These are phyloP conservation scores for Sindora glabra DNA, from an alignment of 306 rosid species.

Conservation along the genomic window DNA sequence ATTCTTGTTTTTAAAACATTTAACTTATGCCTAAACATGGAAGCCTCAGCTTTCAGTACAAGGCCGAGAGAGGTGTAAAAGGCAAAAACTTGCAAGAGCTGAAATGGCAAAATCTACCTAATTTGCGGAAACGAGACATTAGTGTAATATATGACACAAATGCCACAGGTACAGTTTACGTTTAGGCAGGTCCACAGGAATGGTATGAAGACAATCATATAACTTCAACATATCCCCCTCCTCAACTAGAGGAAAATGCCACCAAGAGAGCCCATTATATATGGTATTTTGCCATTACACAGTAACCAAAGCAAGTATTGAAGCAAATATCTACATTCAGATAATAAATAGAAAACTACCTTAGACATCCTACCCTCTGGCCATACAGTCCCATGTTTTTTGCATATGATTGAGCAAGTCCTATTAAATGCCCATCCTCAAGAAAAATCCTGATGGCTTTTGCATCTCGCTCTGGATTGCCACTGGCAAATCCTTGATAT, in stretches of 20 bases:
- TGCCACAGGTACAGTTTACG: not conserved
- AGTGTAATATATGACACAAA: not conserved
- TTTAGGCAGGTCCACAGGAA: not conserved
- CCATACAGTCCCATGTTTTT: constrained; percentile 98
- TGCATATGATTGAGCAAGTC: constrained; percentile 91
- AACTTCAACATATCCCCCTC: not conserved
- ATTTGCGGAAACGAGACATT: not conserved
- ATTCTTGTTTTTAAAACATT: too few species aligned
- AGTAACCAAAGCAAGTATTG: not conserved
- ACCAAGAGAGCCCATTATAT: not conserved
- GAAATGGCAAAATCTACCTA: not conserved
- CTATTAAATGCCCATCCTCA: constrained; percentile 80
- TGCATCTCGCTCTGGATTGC: constrained; percentile 79
- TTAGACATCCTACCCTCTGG: constrained; percentile 91
- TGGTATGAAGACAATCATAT: not conserved
- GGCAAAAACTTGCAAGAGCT: not conserved
- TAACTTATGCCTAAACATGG: too few species aligned
- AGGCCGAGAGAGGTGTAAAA: not conserved
- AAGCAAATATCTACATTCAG: not conserved
- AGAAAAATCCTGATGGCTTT: constrained; percentile 83
- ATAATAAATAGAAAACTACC: constrained; percentile 41
- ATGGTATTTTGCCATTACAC: constrained; percentile 3
- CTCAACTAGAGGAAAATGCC: not conserved
- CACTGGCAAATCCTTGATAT: constrained; percentile 99
- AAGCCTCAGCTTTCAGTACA: not conserved